A percentile compares a stretch with the other conserved stretches of the same genome.
phyloP scores from a whole-genome alignment of 164 flowering plant genomes.

The Magnolia changhungtana region DNA sequence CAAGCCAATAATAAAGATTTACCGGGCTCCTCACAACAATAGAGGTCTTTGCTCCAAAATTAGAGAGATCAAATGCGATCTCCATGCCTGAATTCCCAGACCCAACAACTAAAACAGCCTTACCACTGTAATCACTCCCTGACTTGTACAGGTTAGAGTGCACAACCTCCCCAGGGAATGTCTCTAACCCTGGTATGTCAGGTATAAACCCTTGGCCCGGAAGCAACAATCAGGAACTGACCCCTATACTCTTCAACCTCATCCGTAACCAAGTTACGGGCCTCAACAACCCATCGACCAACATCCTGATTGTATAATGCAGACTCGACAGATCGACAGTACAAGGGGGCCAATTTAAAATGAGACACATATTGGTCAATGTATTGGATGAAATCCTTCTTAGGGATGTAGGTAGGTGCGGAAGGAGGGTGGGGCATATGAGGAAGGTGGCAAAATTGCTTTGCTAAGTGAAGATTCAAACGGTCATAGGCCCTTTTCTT shows the following conservation, averaged over 20 bases:
- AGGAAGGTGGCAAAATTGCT: no score
- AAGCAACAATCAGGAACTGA: conserved; percentile 53
- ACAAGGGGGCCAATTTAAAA: conserved; percentile 25
- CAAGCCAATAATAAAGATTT: no score
- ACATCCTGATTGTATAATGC: neutral
- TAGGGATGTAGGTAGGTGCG: no score
- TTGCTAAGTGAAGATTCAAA: conserved; percentile 35
- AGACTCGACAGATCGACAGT: conserved; percentile 17
- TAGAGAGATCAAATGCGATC: no score
- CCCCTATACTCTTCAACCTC: conserved; percentile 29
- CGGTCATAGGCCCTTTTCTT: conserved; percentile 36
- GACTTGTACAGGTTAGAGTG: conserved; percentile 44
- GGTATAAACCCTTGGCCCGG: conserved; percentile 44
- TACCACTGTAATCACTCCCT: conserved; percentile 31
- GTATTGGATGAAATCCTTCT: conserved; percentile 25
- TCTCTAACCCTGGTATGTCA: conserved; percentile 32
- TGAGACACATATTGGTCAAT: conserved; percentile 27
- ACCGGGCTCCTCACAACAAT: no score
- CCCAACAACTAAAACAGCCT: no score
- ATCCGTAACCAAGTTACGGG: neutral
- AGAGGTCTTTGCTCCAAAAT: no score
- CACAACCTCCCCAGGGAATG: conserved; percentile 34
- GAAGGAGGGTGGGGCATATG: no score
- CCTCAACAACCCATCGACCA: conserved; percentile 4
- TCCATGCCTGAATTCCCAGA: no score